phyloP scores from a whole-genome alignment of 805 yeast species.

The Lipomyces yamanashiensis region DNA sequence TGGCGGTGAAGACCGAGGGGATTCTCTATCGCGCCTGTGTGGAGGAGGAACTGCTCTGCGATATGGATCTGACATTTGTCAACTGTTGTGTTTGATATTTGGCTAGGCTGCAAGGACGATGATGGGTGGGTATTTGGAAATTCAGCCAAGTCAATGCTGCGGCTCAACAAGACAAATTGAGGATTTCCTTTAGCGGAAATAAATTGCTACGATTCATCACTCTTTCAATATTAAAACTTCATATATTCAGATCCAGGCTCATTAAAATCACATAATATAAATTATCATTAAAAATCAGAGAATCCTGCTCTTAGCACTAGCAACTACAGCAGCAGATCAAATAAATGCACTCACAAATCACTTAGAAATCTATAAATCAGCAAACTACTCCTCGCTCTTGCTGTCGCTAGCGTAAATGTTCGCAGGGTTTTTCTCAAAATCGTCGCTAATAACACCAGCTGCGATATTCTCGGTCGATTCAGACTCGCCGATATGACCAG shows the following conservation, averaged over 20 bases:
- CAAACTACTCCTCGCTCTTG: not conserved
- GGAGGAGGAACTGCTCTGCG: constrained; percentile 6
- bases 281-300: too few species aligned
- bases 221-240: too few species aligned
- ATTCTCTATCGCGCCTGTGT: not conserved
- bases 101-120: not conserved
- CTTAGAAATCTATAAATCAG: too few species aligned
- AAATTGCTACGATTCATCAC: too few species aligned
- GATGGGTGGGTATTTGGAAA: not conserved
- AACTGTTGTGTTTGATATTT: not conserved
- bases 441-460: not conserved
- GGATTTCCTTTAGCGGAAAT: not conserved
- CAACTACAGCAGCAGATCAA: too few species aligned
- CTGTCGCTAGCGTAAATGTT: not conserved
- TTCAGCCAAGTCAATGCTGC: not conserved
- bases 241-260: too few species aligned
- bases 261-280: too few species aligned
- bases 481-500: constrained; percentile 49
- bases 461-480: constrained; percentile 3
- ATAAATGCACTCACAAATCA: too few species aligned
- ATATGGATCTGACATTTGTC: constrained; percentile 1
- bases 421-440: constrained; percentile 1
- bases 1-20: not conserved
- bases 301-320: too few species aligned
- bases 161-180: not conserved